These are phyloP conservation scores for Solanum paucissectum DNA, from an alignment of 257 asterid genomes.

Conservation along the genomic window DNA sequence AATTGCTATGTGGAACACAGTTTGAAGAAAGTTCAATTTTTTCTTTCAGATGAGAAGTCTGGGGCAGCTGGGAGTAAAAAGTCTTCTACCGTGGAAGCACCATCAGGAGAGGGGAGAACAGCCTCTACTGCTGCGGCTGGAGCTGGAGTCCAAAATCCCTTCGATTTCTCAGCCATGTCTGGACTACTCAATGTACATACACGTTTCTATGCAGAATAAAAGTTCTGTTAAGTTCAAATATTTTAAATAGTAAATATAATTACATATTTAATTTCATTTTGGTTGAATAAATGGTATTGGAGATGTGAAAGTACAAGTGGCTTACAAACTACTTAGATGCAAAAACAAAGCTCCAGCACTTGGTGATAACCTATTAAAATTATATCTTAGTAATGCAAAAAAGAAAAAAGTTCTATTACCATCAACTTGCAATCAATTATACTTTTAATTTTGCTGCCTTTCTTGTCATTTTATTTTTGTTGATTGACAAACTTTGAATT, in stretches of 20 bases:
- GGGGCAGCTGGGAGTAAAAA: slow-evolving; percentile 29
- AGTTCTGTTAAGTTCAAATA: neutral
- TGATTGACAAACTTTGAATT: neutral
- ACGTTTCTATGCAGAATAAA: neutral
- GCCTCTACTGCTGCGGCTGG: slow-evolving; percentile 40
- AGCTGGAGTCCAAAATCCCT: slow-evolving; percentile 58
- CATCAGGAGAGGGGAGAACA: slow-evolving; percentile 38
- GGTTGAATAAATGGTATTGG: neutral
- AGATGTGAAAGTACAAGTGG: neutral
- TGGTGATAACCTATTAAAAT: neutral
- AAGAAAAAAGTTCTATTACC: neutral
- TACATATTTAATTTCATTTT: neutral
- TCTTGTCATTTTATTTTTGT: neutral
- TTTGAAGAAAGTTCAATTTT: neutral
- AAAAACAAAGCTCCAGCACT: neutral
- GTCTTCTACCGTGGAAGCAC: slow-evolving; percentile 24
- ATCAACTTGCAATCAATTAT: neutral
- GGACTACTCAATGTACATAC: slow-evolving; percentile 70
- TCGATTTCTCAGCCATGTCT: slow-evolving; percentile 82
- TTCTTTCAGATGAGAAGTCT: slow-evolving; percentile 43
- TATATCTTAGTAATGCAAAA: neutral
- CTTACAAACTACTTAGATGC: neutral
- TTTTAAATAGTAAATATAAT: neutral
- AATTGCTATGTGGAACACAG: neutral
- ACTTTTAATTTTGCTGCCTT: neutral